phyloP scores from a whole-genome alignment of 164 flowering plant genomes.

The Magnolia sinica region DNA sequence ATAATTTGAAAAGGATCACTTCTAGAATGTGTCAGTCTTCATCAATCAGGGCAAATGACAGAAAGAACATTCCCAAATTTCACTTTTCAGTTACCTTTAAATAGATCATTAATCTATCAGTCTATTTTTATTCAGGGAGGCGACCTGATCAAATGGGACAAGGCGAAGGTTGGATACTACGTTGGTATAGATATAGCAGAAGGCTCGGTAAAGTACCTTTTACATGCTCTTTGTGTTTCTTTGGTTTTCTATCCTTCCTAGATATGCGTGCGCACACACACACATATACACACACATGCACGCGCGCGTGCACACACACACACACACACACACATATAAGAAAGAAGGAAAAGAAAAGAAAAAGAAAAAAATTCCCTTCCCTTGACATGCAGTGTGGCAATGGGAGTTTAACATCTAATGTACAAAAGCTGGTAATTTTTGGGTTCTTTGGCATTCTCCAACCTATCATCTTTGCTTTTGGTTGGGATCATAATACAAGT shows the following conservation, averaged over 20 bases:
- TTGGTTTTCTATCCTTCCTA: not conserved
- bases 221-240: not conserved
- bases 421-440: too few relatives aligned
- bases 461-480: too few relatives aligned
- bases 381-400: too few relatives aligned
- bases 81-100: not conserved
- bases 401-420: too few relatives aligned
- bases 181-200: conserved; percentile 96
- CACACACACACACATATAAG: too few relatives aligned
- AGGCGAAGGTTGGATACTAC: conserved; percentile 89
- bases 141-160: conserved; percentile 98
- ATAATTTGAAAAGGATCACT: not conserved
- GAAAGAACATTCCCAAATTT: not conserved
- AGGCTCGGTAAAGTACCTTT: conserved; percentile 70
- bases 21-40: not conserved
- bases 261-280: too few relatives aligned
- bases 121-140: conserved; percentile 60
- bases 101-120: not conserved
- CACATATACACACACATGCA: too few relatives aligned
- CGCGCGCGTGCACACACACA: too few relatives aligned
- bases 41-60: not conserved
- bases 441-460: too few relatives aligned
- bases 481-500: too few relatives aligned
- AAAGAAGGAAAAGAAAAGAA: too few relatives aligned
- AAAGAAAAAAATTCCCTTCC: too few relatives aligned